Base-by-base conservation (phyloP, 768 basidiomycete genomes). In the Lactarius trivialis region DNA sequence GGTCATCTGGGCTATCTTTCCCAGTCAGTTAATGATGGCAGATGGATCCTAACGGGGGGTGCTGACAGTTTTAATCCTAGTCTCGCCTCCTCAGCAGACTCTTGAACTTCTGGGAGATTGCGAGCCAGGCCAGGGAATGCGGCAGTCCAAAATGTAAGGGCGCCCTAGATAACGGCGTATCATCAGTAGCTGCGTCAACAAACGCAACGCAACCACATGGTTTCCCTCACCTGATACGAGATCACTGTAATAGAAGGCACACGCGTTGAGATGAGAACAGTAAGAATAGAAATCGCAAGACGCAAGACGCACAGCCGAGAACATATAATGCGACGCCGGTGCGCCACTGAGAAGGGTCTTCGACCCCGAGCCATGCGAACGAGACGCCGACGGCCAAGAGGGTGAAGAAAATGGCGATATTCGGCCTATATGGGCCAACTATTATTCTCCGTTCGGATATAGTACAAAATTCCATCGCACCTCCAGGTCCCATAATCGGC, bases 401-500 rank as follows among this genome's bases (percentile, higher is more conserved):
- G 1, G 88, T 89, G 69, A 89, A 90, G 58, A 85, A 81, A 28
- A 88, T 88, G 0, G 86, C 85, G 67, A 91, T 89, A 67, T 88
- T 88, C 3, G 89, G 89, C 69, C 88, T 83, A 34, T 49, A 26
- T 51, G 36, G 65, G 32, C 8, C 60, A 14, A 54, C 12, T 7
- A 26, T 52, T 11, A 41, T 14, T 17, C 30, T 48, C 21, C 15
- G 28, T 34, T 17, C 15, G 43, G 11, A 45, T 7, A 3, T 2
- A 14, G 34, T 19, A 32, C 4, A 30, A 4, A 30, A 17, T n/a
- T n/a, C 15, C 3, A 41, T 26, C 45, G 17, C 30, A 85, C 86
- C 86, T 86, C 88, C 88, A 89, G 17, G 75, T 73, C n/a, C 89
- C 89, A 70, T 90, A 91, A 71, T 91, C 89, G 0, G 88, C 88